These are phyloP conservation scores for Calonectria pauciramosa DNA, from an alignment of 2,329 filamentous ascomycete species.

Conservation along the genomic window DNA sequence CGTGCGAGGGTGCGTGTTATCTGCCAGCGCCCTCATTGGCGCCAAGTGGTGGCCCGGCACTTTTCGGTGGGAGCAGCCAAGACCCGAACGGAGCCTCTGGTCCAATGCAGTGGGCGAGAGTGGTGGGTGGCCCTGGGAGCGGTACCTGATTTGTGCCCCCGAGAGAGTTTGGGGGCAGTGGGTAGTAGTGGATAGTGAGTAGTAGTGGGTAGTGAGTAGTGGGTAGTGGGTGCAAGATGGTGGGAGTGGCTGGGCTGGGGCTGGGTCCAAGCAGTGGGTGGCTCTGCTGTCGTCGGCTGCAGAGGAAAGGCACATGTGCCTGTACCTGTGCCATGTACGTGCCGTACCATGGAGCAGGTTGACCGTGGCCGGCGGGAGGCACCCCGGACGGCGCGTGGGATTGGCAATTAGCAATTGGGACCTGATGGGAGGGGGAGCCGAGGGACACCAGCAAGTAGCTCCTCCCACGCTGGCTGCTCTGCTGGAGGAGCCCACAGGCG, in stretches of 20 bases:
- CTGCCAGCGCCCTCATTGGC: constrained; percentile 36
- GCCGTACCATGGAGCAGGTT: not conserved
- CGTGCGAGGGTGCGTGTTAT: constrained; percentile 35
- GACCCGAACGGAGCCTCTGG: constrained; percentile 9
- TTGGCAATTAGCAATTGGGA: constrained; percentile 10
- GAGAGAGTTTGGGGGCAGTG: not conserved
- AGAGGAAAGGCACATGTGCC: not conserved
- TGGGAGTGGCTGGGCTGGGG: not conserved
- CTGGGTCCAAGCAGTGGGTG: not conserved
- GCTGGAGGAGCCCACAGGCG: constrained; percentile 24
- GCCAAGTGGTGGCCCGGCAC: constrained; percentile 23
- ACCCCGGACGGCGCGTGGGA: not conserved
- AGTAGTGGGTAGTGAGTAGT: not conserved
- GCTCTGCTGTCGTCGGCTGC: not conserved
- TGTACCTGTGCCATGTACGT: not conserved
- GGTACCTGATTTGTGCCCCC: not conserved
- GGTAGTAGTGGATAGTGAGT: too few relatives aligned
- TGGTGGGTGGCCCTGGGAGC: not conserved
- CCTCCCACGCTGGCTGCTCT: not conserved
- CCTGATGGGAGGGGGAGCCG: not conserved
- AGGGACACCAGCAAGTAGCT: not conserved
- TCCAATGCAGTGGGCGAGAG: constrained; percentile 3
- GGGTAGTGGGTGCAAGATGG: not conserved
- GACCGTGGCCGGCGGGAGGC: not conserved
- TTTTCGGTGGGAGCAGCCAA: not conserved